These are phyloP conservation scores for Capsicum rhomboideum DNA, from an alignment of 257 asterid genomes.

Conservation along the genomic window DNA sequence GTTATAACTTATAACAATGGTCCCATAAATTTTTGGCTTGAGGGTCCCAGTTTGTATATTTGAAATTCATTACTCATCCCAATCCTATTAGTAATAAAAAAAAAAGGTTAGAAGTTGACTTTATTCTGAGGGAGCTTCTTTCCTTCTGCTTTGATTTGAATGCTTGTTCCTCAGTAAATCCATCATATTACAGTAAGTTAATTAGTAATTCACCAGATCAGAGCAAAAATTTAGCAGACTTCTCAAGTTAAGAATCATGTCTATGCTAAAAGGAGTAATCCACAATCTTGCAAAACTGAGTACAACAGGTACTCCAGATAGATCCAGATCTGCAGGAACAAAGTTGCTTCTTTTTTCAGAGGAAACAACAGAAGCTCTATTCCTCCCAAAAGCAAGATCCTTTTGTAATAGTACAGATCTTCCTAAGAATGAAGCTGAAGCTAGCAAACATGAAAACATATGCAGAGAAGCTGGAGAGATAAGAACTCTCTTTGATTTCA, in stretches of 20 bases:
- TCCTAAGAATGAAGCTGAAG: not conserved
- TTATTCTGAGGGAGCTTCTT: not conserved
- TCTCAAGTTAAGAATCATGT: not conserved
- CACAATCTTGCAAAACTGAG: not conserved
- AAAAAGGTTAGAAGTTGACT: not conserved
- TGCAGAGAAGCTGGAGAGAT: not conserved
- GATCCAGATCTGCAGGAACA: not conserved
- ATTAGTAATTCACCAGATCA: not conserved
- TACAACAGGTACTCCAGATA: not conserved
- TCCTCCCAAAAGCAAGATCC: not conserved
- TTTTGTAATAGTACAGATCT: not conserved
- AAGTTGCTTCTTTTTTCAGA: not conserved
- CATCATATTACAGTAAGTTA: not conserved
- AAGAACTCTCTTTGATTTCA: slow-evolving; percentile 13
- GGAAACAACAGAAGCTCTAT: not conserved
- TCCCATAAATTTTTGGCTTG: not conserved
- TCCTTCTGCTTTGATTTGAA: not conserved
- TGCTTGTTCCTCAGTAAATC: not conserved
- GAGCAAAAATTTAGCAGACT: not conserved
- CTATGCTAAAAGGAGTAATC: not conserved
- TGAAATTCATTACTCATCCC: not conserved
- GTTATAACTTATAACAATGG: not conserved
- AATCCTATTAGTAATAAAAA: not conserved
- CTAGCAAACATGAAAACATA: not conserved
- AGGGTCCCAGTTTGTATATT: not conserved